Evolutionary conservation across 2,329 filamentous ascomycete species (phyloP), one percentile per base, ranked within the genome.

Genomic region (Ophiostoma montium): DNA sequence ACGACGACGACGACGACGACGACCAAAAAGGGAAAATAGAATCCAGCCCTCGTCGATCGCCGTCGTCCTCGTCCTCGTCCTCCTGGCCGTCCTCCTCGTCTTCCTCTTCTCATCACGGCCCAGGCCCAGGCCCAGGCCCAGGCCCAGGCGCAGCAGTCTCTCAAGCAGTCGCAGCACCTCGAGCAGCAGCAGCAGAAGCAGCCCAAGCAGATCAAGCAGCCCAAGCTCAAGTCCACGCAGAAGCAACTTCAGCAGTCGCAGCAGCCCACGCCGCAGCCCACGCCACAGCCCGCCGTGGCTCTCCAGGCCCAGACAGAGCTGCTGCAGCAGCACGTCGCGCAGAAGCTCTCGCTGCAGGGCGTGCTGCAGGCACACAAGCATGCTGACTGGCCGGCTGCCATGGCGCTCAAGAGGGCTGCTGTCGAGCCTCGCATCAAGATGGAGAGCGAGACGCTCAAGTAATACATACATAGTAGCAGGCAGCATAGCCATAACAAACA

Each of bases 11-110:
- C 46, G 27, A 42, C 44, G 30, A 44, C 39, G 30, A 46, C 39
- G 39, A 42, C 52, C 9, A 46, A 51, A 27, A 53, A 55, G 49
- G 51, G 46, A 9, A 54, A 54, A 38, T 54, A 52, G 50, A 33
- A 44, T n/a, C 31, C 15, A 11, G 12, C 35, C 30, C 46, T 44
- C 35, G 23, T 3, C 3, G 1, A 23, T n/a, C 30, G 10, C 15
- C 43, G n/a, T n/a, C n/a, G n/a, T n/a, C n/a, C n/a, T n/a, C n/a
- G n/a, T n/a, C n/a, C n/a, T n/a, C n/a, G n/a, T n/a, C n/a, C n/a
- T n/a, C n/a, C n/a, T n/a, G n/a, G n/a, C n/a, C n/a, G n/a, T n/a
- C n/a, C n/a, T n/a, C n/a, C n/a, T n/a, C n/a, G n/a, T n/a, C n/a
- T n/a, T n/a, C n/a, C 16, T 3, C 16, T 35, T 30, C n/a, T 36